These are phyloP conservation scores for Trichosporon ovoides DNA, from an alignment of 1,284 basidiomycete species.

Conservation along the genomic window DNA sequence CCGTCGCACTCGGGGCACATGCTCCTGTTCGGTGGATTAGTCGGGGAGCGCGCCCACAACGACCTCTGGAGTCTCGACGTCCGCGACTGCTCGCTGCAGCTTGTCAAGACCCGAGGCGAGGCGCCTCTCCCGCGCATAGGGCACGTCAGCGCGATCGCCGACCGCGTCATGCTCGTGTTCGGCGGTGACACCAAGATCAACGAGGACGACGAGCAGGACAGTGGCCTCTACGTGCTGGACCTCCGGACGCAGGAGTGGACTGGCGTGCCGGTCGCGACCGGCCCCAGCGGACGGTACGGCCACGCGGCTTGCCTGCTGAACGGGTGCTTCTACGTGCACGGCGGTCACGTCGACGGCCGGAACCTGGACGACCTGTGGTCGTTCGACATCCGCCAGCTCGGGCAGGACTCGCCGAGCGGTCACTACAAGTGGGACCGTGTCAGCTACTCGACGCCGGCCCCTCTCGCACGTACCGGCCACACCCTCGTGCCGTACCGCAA, in stretches of 20 bases:
- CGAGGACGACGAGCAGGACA: conserved; percentile 78
- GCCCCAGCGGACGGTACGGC: conserved; percentile 86
- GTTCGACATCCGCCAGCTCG: conserved; percentile 82
- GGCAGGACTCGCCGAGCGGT: conserved; percentile 14
- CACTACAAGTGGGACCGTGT: conserved; percentile 63
- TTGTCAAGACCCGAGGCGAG: conserved; percentile 83
- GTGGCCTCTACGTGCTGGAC: conserved; percentile 92
- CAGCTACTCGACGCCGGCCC: conserved; percentile 14
- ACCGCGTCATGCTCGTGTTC: conserved; percentile 95
- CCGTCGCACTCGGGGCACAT: conserved; percentile 79
- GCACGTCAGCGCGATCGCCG: conserved; percentile 91
- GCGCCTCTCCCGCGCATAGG: conserved; percentile 86
- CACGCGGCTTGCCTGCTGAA: conserved; percentile 92
- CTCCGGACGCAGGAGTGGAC: conserved; percentile 96
- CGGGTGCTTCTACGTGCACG: conserved; percentile 89
- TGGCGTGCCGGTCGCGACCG: conserved; percentile 64
- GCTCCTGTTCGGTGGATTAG: conserved; percentile 94
- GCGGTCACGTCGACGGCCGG: conserved; percentile 92
- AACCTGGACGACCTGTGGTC: conserved; percentile 96
- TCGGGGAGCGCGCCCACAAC: conserved; percentile 83
- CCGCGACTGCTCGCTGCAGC: conserved; percentile 66
- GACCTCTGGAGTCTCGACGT: conserved; percentile 89
- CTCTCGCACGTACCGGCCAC: conserved; percentile 74
- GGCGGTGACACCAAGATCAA: conserved; percentile 86
- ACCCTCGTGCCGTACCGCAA: conserved; percentile 80